phyloP scores from a whole-genome alignment of 768 basidiomycete species.

The Boletus edulis region DNA sequence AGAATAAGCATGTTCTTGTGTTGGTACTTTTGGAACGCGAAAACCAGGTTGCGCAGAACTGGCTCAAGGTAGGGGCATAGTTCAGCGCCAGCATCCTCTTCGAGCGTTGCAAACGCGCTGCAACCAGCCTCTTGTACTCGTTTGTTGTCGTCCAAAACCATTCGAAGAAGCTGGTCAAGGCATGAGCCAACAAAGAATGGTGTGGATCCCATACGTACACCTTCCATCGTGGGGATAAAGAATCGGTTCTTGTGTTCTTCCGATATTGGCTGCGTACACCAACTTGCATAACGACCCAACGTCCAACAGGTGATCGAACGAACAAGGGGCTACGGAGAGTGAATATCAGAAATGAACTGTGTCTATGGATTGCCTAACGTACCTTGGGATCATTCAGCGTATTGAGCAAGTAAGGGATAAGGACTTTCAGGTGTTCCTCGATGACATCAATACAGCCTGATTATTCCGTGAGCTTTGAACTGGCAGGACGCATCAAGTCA shows the following conservation, averaged over 20 bases:
- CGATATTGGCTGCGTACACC: slow-evolving; percentile 84
- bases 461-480: slow-evolving; percentile 7
- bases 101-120: slow-evolving; percentile 96
- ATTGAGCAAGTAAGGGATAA: slow-evolving; percentile 90
- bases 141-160: slow-evolving; percentile 98
- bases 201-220: slow-evolving; percentile 50
- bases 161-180: slow-evolving; percentile 77
- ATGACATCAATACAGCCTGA: slow-evolving; percentile 95
- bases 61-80: slow-evolving; percentile 94
- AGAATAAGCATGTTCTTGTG: slow-evolving; percentile 99
- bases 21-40: slow-evolving; percentile 97
- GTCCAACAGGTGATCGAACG: slow-evolving; percentile 99
- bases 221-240: slow-evolving; percentile 98
- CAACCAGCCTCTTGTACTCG: slow-evolving; percentile 99
- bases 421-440: slow-evolving; percentile 89
- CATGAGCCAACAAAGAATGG: background rate
- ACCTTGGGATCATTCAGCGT: slow-evolving; percentile 92
- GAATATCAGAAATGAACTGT: background rate
- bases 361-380: slow-evolving; percentile 13
- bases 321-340: slow-evolving; percentile 73
- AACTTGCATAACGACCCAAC: slow-evolving; percentile 96
- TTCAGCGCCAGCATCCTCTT: slow-evolving; percentile 92
- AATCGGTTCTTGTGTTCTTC: slow-evolving; percentile 87
- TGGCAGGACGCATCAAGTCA: background rate
- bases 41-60: slow-evolving; percentile 89